Base-by-base conservation (phyloP, 2,329 filamentous ascomycete species). In the Xylaria sp. region DNA sequence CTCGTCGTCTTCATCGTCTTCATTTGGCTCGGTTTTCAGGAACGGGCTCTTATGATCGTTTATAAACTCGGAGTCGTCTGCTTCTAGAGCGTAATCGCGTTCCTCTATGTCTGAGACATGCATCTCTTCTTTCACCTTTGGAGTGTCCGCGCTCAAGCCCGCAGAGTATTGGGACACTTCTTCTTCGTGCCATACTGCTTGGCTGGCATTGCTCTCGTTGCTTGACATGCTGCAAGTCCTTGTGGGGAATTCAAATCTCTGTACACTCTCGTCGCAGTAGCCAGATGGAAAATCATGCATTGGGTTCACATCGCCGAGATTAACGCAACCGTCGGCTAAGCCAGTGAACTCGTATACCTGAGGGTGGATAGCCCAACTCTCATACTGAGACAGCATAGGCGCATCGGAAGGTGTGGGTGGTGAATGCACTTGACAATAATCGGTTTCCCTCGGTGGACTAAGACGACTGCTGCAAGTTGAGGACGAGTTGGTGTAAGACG, bases 381-480 rank as follows among this genome's bases (percentile, higher is more conserved):
- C 79, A 49, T 71, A 79, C 1, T 79, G 78, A n/a, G 79, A 76
- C 54, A 78, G 72, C 20, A 76, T 56, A 28, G 72, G 63, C 36
- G 76, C 73, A 51, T 82, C 82, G 13, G 78, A 75, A 1, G 81
- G 81, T 2, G 83, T 83, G 33, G 76, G 74, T 10, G 81, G 82
- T n/a, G 77, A 75, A 58, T 75, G 70, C 63, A 77, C 75, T 60
- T 77, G 76, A 59, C 76, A 79, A 28, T 77, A 76, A 59, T 84
- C 82, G 63, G 78, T 79, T n/a, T 83, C 81, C 4, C 79, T 74
- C 3, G 76, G 77, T 17, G 81, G 81, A 44, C 81, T 83, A 26
- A 77, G 75, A 31, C 74, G 76, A 60, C 78, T 80, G 65, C 80
- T 79, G 64, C 79, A 79, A 0, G 77, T 77, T 26, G 81, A 81